These are phyloP conservation scores for Drosera capensis DNA, from an alignment of 148 eudicot species.

Conservation along the genomic window DNA sequence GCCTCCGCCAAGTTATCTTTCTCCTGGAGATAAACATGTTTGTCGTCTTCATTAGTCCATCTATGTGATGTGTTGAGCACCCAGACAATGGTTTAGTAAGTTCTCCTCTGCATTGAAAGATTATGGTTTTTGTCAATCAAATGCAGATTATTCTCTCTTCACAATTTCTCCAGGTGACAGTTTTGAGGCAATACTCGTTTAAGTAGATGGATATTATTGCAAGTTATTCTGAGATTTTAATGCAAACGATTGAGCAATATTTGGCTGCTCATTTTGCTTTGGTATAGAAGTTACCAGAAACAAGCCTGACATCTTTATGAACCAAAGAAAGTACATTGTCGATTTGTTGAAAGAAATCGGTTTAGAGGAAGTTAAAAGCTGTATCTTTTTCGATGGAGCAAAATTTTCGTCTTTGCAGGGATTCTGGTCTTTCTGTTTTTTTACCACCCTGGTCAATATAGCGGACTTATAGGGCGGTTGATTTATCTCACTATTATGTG, in stretches of 20 bases:
- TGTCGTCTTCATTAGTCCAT: not conserved
- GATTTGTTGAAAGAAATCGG: too few species aligned
- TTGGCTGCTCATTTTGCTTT: not conserved
- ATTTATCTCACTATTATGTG: too few species aligned
- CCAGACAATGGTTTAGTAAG: slow-evolving; percentile 1
- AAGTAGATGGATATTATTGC: not conserved
- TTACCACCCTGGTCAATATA: too few species aligned
- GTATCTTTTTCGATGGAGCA: too few species aligned
- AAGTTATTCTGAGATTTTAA: not conserved
- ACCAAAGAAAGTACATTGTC: not conserved
- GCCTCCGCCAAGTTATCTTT: too few species aligned
- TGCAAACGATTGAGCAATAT: not conserved
- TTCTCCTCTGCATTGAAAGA: not conserved
- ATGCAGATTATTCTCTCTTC: not conserved
- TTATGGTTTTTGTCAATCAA: not conserved
- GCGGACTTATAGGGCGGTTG: too few species aligned
- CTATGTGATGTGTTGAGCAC: not conserved
- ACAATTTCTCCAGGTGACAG: not conserved
- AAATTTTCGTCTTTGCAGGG: too few species aligned
- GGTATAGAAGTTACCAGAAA: not conserved
- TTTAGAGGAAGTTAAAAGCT: too few species aligned
- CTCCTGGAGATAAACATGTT: not conserved
- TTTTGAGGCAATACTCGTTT: not conserved
- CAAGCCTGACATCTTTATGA: not conserved
- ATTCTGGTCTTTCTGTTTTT: too few species aligned